These are phyloP conservation scores for Phanerochaete sordida DNA, from an alignment of 768 basidiomycete species.

Conservation along the genomic window DNA sequence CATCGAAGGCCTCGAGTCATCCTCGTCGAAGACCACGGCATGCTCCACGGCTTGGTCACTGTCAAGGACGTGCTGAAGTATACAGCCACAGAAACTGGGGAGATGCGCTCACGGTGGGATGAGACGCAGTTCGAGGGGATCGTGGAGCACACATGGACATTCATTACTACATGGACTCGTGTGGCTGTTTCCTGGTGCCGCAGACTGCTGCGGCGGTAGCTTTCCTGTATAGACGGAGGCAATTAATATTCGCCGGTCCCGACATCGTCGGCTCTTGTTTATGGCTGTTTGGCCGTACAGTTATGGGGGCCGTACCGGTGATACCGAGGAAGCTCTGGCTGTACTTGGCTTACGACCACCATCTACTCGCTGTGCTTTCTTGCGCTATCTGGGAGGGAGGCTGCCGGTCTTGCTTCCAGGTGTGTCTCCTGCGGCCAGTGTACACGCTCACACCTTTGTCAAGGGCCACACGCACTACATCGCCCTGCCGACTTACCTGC, in stretches of 20 bases:
- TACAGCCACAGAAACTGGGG: conserved; percentile 41
- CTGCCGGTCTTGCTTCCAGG: too few relatives aligned
- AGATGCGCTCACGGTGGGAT: conserved; percentile 22
- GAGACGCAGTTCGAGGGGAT: conserved; percentile 24
- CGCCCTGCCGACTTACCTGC: too few relatives aligned
- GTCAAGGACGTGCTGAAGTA: conserved; percentile 95
- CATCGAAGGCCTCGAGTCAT: conserved; percentile 85
- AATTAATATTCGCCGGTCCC: not conserved
- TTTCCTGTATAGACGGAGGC: not conserved
- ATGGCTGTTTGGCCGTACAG: too few relatives aligned
- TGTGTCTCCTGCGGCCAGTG: too few relatives aligned
- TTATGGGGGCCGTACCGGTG: too few relatives aligned
- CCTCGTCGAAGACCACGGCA: conserved; percentile 84
- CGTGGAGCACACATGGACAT: conserved; percentile 22
- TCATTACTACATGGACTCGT: conserved; percentile 13
- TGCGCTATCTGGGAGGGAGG: too few relatives aligned
- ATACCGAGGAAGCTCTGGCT: too few relatives aligned
- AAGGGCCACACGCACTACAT: too few relatives aligned
- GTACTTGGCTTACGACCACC: too few relatives aligned
- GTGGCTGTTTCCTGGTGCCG: not conserved
- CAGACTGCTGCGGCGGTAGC: not conserved
- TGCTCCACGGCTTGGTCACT: conserved; percentile 81
- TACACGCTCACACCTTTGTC: too few relatives aligned
- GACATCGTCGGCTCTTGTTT: too few relatives aligned
- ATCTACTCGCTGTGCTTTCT: too few relatives aligned